phyloP scores from a whole-genome alignment of 805 yeast genomes.

The Pichia occidentalis region DNA sequence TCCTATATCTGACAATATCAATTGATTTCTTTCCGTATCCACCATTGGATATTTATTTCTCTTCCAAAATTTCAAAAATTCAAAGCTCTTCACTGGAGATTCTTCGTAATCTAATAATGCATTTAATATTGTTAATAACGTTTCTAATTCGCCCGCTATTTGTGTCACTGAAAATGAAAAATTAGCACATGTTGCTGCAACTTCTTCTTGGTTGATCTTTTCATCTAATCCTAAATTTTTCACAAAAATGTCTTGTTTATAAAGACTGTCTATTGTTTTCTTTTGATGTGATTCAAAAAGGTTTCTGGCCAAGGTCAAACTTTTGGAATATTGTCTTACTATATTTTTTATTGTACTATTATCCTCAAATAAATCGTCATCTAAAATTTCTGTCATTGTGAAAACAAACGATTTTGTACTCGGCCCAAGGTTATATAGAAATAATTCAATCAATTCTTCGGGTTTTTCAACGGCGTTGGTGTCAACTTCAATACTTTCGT shows the following conservation, averaged over 20 bases:
- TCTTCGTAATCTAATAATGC: slow-evolving; percentile 17
- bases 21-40: slow-evolving; percentile 10
- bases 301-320: slow-evolving; percentile 45
- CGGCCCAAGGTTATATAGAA: slow-evolving; percentile 65
- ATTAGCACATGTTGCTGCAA: slow-evolving; percentile 79
- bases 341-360: slow-evolving; percentile 34
- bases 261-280: slow-evolving; percentile 50
- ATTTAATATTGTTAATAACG: slow-evolving; percentile 39
- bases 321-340: slow-evolving; percentile 36
- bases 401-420: slow-evolving; percentile 59
- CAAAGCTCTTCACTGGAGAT: slow-evolving; percentile 33
- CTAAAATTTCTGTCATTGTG: slow-evolving; percentile 56
- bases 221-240: slow-evolving; percentile 31
- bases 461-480: slow-evolving; percentile 24
- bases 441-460: slow-evolving; percentile 53
- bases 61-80: slow-evolving; percentile 52
- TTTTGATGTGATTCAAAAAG: slow-evolving; percentile 52
- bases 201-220: slow-evolving; percentile 65
- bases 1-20: slow-evolving; percentile 11
- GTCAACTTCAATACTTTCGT: slow-evolving; percentile 22
- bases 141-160: slow-evolving; percentile 50
- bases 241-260: slow-evolving; percentile 48
- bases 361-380: slow-evolving; percentile 50
- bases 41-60: slow-evolving; percentile 6
- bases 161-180: slow-evolving; percentile 61